Percentiles rank a stretch among this genome's conserved stretches.
Conservation (phyloP, 1,139 yeast species). For the Diutina pseudorugosa region DNA sequence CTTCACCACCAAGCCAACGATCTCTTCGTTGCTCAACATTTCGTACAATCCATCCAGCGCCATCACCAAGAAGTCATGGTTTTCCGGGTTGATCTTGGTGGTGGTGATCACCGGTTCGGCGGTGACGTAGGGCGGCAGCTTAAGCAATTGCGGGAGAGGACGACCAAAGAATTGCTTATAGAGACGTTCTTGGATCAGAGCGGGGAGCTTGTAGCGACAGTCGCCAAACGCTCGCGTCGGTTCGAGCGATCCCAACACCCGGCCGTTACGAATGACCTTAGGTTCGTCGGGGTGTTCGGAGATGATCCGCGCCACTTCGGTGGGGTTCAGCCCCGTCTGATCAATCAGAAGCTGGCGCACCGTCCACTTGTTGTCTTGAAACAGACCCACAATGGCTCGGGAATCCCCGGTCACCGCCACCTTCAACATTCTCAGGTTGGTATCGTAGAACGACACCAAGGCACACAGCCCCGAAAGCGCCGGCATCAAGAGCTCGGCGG, state of each 20-base stretch:
- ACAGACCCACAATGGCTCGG: conserved; percentile 76
- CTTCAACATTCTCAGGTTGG: conserved; percentile 55
- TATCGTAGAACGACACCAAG: conserved; percentile 73
- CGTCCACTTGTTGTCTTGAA: conserved; percentile 67
- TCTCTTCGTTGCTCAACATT: conserved; percentile 83
- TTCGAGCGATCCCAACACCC: conserved; percentile 78
- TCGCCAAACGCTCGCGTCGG: conserved; percentile 98
- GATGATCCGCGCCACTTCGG: conserved; percentile 74
- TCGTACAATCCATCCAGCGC: conserved; percentile 95
- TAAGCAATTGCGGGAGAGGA: conserved; percentile 47
- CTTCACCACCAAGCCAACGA: conserved; percentile 80
- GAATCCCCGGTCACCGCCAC: conserved; percentile 98
- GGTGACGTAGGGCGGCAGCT: conserved; percentile 94
- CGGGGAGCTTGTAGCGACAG: conserved; percentile 77
- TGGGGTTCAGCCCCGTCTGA: conserved; percentile 87
- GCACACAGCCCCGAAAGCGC: conserved; percentile 96
- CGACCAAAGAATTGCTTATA: conserved; percentile 72
- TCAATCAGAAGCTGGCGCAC: conserved; percentile 80
- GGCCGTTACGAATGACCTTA: conserved; percentile 71
- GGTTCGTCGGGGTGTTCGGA: conserved; percentile 90
- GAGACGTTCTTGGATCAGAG: conserved; percentile 59
- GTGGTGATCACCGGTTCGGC: conserved; percentile 92
- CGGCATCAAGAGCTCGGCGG: conserved; percentile 73
- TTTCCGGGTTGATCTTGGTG: conserved; percentile 56
- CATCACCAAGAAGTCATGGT: conserved; percentile 79